phyloP scores from a whole-genome alignment of 2,329 filamentous ascomycete species.

The Arthrobotrys entomopaga region DNA sequence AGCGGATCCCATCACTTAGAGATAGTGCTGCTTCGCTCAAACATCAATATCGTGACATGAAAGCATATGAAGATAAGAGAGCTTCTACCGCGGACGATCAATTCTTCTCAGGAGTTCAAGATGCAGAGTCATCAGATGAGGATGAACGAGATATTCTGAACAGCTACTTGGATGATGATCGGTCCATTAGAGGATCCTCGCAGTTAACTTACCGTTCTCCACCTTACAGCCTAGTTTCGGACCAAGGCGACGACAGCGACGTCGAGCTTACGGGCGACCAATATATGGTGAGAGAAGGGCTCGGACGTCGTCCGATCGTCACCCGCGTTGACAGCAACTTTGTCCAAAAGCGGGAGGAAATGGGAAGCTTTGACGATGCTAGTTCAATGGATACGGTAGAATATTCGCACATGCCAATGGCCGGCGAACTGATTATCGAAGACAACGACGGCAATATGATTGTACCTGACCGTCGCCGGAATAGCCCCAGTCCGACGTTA shows the following conservation, averaged over 20 bases:
- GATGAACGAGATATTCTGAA: constrained; percentile 49
- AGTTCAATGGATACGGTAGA: constrained; percentile 38
- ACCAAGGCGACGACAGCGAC: constrained; percentile 43
- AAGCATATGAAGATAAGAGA: constrained; percentile 71
- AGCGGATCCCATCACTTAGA: constrained; percentile 63
- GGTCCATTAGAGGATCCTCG: constrained; percentile 25
- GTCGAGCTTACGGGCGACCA: constrained; percentile 36
- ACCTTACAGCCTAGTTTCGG: constrained; percentile 32
- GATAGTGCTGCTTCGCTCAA: constrained; percentile 63
- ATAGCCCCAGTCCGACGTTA: constrained; percentile 49
- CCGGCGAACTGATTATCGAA: constrained; percentile 46
- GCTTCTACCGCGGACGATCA: constrained; percentile 76
- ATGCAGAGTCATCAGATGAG: constrained; percentile 57
- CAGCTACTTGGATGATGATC: constrained; percentile 50
- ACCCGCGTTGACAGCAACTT: constrained; percentile 51
- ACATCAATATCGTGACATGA: constrained; percentile 65
- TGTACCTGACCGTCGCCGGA: constrained; percentile 43
- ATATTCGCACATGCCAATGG: constrained; percentile 29
- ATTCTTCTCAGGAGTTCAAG: constrained; percentile 70
- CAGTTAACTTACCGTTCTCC: constrained; percentile 35
- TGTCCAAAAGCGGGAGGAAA: constrained; percentile 44
- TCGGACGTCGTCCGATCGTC: constrained; percentile 43
- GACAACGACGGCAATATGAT: constrained; percentile 54
- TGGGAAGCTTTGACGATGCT: constrained; percentile 46
- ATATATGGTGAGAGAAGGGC: constrained; percentile 43